These are phyloP conservation scores for Lactarius quietus DNA, from an alignment of 768 basidiomycete genomes.

Conservation along the genomic window DNA sequence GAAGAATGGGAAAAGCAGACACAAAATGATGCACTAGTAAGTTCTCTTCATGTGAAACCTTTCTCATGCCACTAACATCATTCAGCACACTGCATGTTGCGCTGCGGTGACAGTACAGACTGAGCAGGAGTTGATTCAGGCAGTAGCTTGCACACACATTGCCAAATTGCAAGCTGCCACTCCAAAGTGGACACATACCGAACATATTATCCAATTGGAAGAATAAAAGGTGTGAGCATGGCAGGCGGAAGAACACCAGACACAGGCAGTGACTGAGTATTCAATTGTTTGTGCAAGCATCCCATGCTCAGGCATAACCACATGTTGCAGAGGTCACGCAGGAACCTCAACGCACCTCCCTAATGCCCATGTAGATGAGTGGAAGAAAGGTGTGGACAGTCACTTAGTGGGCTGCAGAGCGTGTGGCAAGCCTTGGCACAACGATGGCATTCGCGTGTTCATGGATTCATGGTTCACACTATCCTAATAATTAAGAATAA, in stretches of 20 bases:
- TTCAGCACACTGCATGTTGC: conserved; percentile 40
- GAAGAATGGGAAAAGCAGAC: conserved; percentile 51
- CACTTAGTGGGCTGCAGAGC: conserved; percentile 83
- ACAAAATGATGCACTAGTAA: conserved; percentile 45
- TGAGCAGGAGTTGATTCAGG: conserved; percentile 25
- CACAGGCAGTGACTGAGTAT: conserved; percentile 48
- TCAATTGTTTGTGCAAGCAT: too few species aligned
- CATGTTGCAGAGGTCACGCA: too few species aligned
- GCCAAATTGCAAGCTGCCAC: conserved; percentile 36
- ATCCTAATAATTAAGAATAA: conserved; percentile 26
- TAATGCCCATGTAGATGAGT: conserved; percentile 60
- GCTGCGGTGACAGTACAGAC: conserved; percentile 27
- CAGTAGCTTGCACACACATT: conserved; percentile 23
- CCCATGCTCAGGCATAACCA: too few species aligned
- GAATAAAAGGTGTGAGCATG: conserved; percentile 53
- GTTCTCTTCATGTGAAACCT: conserved; percentile 18
- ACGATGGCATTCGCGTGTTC: too few species aligned
- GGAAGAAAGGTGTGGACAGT: conserved; percentile 77
- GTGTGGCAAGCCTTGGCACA: too few species aligned
- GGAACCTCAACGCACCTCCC: conserved; percentile 48
- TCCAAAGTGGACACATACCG: conserved; percentile 56
- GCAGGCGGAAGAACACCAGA: conserved; percentile 55
- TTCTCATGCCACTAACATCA: not conserved
- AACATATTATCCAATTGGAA: conserved; percentile 57
- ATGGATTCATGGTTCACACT: conserved; percentile 68